These are phyloP conservation scores for Lipomyces japonicus DNA, from an alignment of 805 yeast genomes.

Conservation along the genomic window DNA sequence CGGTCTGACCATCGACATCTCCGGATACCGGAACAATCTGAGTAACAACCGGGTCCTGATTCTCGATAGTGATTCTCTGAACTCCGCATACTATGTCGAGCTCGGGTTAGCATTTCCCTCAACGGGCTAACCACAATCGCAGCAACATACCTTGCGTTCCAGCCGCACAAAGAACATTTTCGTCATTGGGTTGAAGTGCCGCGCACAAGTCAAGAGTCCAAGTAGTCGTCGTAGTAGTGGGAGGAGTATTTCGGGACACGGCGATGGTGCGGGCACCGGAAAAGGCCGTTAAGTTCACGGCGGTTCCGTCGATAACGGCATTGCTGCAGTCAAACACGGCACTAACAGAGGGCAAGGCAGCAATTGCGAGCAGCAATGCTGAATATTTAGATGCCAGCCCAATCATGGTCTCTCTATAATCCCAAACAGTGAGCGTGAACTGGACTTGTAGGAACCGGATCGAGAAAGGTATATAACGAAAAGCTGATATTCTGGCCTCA, in stretches of 20 bases:
- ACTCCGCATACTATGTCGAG: conserved; percentile 61
- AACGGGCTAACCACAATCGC: background rate
- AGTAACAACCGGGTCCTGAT: conserved; percentile 45
- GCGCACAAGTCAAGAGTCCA: conserved; percentile 77
- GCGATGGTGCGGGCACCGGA: conserved; percentile 49
- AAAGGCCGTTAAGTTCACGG: conserved; percentile 45
- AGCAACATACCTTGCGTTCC: conserved; percentile 50
- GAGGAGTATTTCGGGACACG: conserved; percentile 63
- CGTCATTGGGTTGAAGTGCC: conserved; percentile 35
- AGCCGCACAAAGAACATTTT: conserved; percentile 49
- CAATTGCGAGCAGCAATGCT: conserved; percentile 3
- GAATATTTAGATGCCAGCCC: no score
- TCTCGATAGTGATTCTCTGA: conserved; percentile 53
- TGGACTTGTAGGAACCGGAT: conserved; percentile 8
- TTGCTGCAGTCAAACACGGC: conserved; percentile 34
- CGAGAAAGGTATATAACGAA: background rate
- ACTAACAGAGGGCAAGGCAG: conserved; percentile 8
- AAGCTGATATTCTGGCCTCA: background rate
- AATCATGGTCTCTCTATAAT: no score
- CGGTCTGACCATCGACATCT: conserved; percentile 32
- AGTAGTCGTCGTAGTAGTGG: conserved; percentile 56
- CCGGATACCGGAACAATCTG: conserved; percentile 55
- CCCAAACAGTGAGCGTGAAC: no score
- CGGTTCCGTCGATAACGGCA: conserved; percentile 30
- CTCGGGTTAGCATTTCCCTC: background rate